These are phyloP conservation scores for Orbilia quercus DNA, from an alignment of 2,329 filamentous ascomycete species.

Conservation along the genomic window DNA sequence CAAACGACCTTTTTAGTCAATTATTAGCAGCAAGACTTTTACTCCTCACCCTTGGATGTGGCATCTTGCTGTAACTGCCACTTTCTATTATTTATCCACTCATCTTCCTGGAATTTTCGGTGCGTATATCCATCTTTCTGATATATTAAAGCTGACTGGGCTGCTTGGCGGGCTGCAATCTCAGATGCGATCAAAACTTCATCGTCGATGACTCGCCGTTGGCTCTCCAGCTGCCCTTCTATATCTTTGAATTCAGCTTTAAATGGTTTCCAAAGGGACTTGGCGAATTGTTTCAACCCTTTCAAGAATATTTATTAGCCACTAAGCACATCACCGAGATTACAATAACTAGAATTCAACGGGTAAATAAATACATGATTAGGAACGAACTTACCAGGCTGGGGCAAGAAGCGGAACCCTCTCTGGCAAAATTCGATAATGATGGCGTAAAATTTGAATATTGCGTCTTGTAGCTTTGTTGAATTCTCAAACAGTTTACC, in stretches of 20 bases:
- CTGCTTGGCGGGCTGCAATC: constrained; percentile 15
- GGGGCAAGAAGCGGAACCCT: constrained; percentile 50
- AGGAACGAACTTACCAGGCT: constrained; percentile 40
- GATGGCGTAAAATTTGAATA: constrained; percentile 55
- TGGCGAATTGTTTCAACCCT: constrained; percentile 52
- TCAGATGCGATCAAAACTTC: constrained; percentile 52
- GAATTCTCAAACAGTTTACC: constrained; percentile 55
- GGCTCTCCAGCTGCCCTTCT: constrained; percentile 47
- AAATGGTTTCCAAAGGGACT: constrained; percentile 56
- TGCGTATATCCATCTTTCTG: constrained; percentile 21
- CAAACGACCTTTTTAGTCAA: neutral
- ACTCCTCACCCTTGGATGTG: constrained; percentile 22
- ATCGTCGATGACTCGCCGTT: constrained; percentile 32
- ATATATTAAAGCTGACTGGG: constrained; percentile 43
- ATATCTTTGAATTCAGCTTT: constrained; percentile 49
- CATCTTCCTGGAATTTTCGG: constrained; percentile 20
- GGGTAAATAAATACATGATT: neutral
- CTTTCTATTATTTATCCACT: constrained; percentile 26
- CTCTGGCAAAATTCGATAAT: constrained; percentile 56
- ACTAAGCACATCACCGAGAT: neutral
- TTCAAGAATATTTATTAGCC: neutral
- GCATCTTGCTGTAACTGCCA: constrained; percentile 29
- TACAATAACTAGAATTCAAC: neutral
- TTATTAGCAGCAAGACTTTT: too few relatives aligned
- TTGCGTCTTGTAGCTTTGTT: constrained; percentile 47